Conservation (phyloP, 257 asterid species). For the Paraleonurus japonicus region DNA sequence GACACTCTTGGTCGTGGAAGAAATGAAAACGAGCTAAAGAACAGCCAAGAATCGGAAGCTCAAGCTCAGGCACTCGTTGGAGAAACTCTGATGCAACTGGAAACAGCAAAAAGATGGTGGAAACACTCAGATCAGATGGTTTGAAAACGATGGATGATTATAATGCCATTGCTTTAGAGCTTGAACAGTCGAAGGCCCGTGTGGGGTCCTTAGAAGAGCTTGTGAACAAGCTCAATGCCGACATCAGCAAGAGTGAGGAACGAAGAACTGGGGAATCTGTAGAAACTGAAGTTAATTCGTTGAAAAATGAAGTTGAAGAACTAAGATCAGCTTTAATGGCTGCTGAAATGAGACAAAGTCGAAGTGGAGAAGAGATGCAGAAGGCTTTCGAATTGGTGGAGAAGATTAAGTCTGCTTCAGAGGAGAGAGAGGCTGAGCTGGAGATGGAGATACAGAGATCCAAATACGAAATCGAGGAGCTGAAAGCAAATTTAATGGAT, state of each 20-base stretch:
- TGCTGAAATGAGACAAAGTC: slow-evolving; percentile 54
- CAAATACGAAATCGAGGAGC: slow-evolving; percentile 59
- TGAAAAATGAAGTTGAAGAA: slow-evolving; percentile 54
- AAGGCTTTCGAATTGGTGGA: slow-evolving; percentile 57
- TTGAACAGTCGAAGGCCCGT: slow-evolving; percentile 65
- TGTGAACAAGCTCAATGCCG: slow-evolving; percentile 53
- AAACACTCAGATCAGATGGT: slow-evolving; percentile 58
- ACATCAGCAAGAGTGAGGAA: slow-evolving; percentile 14
- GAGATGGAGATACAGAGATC: slow-evolving; percentile 42
- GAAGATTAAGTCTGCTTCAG: slow-evolving; percentile 45
- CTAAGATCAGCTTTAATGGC: slow-evolving; percentile 63
- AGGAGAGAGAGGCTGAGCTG: slow-evolving; percentile 53
- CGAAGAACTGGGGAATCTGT: slow-evolving; percentile 20
- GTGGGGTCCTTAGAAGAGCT: slow-evolving; percentile 59
- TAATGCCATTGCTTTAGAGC: slow-evolving; percentile 50
- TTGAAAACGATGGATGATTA: slow-evolving; percentile 46
- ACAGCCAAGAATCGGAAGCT: slow-evolving; percentile 66
- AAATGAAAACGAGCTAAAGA: slow-evolving; percentile 56
- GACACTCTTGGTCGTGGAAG: slow-evolving; percentile 54
- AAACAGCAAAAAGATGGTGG: slow-evolving; percentile 63
- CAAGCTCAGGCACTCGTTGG: slow-evolving; percentile 46
- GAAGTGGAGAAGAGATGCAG: slow-evolving; percentile 35
- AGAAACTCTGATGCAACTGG: slow-evolving; percentile 71
- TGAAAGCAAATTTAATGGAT: slow-evolving; percentile 83
- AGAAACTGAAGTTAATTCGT: slow-evolving; percentile 41